Evolutionary conservation across 108 stramenopile genomes (phyloP).

Genomic region (Nitzschia sp.): DNA sequence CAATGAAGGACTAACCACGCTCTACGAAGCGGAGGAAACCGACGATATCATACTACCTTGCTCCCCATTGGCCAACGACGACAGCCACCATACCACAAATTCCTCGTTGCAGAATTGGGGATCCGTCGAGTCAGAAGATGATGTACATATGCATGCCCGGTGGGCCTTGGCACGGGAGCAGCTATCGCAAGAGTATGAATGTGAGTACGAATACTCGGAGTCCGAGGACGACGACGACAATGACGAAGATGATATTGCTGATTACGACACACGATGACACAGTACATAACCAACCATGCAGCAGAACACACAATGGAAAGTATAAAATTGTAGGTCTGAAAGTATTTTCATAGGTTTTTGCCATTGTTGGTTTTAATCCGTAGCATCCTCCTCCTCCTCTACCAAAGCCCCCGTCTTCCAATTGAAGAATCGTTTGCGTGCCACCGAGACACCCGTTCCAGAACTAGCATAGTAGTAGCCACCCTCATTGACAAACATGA

Average conservation of each 20-base stretch:
- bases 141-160: neutral
- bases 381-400: neutral
- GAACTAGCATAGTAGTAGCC: constrained; percentile 83
- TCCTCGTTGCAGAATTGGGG: too few species aligned
- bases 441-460: constrained; percentile 77
- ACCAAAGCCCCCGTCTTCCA: constrained; percentile 5
- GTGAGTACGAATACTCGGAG: too few species aligned
- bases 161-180: constrained; percentile 1
- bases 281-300: too few species aligned
- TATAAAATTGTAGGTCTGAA: neutral
- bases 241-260: too few species aligned
- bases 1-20: constrained; percentile 5
- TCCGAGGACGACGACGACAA: too few species aligned
- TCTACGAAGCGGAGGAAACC: constrained; percentile 5
- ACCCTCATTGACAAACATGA: constrained; percentile 87
- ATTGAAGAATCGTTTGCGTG: constrained; percentile 17
- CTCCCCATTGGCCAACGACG: too few species aligned
- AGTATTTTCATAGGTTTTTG: too few species aligned
- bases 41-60: neutral
- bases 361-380: neutral
- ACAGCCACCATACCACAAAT: too few species aligned
- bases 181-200: neutral
- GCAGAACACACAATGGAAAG: too few species aligned
- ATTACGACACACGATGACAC: too few species aligned
- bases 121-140: neutral